Percentiles rank a stretch among this genome's conserved stretches.
These are phyloP conservation scores for Posidonia oceanica DNA, from an alignment of 116 monocot genomes.

Conservation along the genomic window DNA sequence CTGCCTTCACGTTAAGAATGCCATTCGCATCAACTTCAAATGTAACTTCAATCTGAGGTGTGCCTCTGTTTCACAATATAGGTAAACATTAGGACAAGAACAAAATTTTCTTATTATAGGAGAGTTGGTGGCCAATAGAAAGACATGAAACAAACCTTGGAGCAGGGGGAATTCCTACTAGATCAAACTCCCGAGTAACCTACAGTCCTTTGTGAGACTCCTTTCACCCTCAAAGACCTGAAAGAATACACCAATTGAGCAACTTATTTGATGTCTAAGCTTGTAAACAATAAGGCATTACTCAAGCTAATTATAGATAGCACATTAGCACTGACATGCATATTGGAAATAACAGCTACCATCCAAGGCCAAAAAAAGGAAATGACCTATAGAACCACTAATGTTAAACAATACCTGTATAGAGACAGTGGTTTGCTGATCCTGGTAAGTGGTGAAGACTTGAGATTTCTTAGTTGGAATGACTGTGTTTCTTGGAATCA, in stretches of 20 bases:
- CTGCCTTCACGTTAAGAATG: slow-evolving; percentile 62
- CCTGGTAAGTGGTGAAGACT: slow-evolving; percentile 49
- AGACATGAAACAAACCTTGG: slow-evolving; percentile 29
- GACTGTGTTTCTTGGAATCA: slow-evolving; percentile 58
- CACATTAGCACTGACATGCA: neutral
- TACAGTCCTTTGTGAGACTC: slow-evolving; percentile 47
- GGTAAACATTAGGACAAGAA: neutral
- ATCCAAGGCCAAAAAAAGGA: too few relatives aligned
- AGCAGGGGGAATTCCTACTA: slow-evolving; percentile 44
- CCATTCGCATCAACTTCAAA: slow-evolving; percentile 71
- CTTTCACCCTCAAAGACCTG: slow-evolving; percentile 57
- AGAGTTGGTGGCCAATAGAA: neutral
- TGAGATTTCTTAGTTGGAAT: slow-evolving; percentile 65
- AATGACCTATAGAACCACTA: too few relatives aligned
- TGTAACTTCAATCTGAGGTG: slow-evolving; percentile 57
- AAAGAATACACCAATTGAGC: too few relatives aligned
- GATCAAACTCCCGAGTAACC: slow-evolving; percentile 56
- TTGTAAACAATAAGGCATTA: too few relatives aligned
- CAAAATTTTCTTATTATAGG: neutral
- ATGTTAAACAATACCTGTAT: slow-evolving; percentile 26
- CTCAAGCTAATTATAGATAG: too few relatives aligned
- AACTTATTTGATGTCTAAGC: too few relatives aligned
- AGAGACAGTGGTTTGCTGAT: slow-evolving; percentile 52
- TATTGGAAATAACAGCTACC: neutral
- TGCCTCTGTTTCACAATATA: slow-evolving; percentile 29